Evolutionary conservation across 2,329 filamentous ascomycete genomes (phyloP), one percentile per base, ranked within the genome.

Genomic region (Ophiobolus disseminans): DNA sequence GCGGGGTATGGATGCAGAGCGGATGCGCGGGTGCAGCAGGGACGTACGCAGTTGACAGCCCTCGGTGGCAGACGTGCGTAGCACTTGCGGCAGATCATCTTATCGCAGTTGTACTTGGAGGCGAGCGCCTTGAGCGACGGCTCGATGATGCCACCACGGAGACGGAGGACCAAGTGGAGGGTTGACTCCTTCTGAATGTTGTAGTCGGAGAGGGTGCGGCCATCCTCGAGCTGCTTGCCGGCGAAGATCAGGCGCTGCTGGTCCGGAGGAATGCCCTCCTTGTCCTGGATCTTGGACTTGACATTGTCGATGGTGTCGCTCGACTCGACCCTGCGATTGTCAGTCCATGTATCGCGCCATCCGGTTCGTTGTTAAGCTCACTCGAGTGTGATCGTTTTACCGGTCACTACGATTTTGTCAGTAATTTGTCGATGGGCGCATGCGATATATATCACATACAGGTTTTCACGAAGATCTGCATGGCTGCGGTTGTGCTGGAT

Each of bases 21-120:
- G 23, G 7, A 11, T 26, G 23, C 23, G 23, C 6, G 23, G 23
- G 23, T 26, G 23, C 6, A 7, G 6, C 23, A 26, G 20, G 39
- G 22, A 65, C 63, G 45, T 64, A 66, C 63, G 90, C 94, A 99
- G 90, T 99, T 99, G 86, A 93, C 97, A 74, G 94, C 94, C 87
- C 94, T 91, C 69, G 93, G 93, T 67, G 93, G 93, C 63, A 97
- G 91, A 79, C 93, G 92, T 63, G 85, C 84, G 82, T 97, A 97
- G 89, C 94, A 99, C 90, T 99, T 97, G 86, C 94, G 93, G 91
- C 94, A 97, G 82, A 97, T 96, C 68, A 93, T 93, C 89, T 97
- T 97, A 70, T 97, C 94, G 89, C 93, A 97, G 89, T 99, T 97
- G 87, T 95, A 97, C 86, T 97, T 97, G 84, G 88, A 92, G 76